These are phyloP conservation scores for Globisporangium echinulatum DNA, from an alignment of 352 stramenopile species.

Conservation along the genomic window DNA sequence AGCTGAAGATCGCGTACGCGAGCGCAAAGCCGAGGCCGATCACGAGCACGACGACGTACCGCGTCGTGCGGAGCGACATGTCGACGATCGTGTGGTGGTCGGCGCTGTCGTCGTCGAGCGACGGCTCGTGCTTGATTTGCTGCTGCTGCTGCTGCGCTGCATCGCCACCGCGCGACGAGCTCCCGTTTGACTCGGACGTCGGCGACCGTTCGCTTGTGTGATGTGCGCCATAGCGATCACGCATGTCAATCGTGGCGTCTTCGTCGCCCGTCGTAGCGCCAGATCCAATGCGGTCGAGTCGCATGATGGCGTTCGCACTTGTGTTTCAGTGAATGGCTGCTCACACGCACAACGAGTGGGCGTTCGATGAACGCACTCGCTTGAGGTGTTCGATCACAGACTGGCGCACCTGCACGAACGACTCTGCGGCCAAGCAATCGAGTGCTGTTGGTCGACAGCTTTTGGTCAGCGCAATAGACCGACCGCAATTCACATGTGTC, in stretches of 20 bases:
- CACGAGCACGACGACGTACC: constrained; percentile 15
- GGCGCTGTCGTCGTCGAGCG: constrained; percentile 1
- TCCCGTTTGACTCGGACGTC: constrained; percentile 8
- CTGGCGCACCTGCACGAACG: too few relatives aligned
- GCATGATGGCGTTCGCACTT: neutral
- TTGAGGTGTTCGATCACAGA: too few relatives aligned
- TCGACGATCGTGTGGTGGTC: constrained; percentile 19
- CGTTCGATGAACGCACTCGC: too few relatives aligned
- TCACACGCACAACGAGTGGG: too few relatives aligned
- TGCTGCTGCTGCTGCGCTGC: neutral
- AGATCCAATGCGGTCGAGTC: constrained; percentile 7
- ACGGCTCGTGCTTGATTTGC: constrained; percentile 7
- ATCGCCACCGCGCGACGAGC: neutral
- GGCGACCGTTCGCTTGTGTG: neutral
- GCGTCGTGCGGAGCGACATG: constrained; percentile 17
- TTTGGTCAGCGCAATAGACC: too few relatives aligned
- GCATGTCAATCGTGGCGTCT: neutral
- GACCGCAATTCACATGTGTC: too few relatives aligned
- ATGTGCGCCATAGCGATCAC: neutral
- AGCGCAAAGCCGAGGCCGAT: constrained; percentile 13
- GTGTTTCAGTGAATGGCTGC: constrained; percentile 7
- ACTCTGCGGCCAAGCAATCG: too few relatives aligned
- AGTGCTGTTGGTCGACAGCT: too few relatives aligned
- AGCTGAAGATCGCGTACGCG: constrained; percentile 14
- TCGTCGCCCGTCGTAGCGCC: neutral